Percentiles rank a stretch among this genome's conserved stretches.
Evolutionary conservation across 176 grass and related monocot genomes (phyloP).

Genomic region (Oryza coarctata): DNA sequence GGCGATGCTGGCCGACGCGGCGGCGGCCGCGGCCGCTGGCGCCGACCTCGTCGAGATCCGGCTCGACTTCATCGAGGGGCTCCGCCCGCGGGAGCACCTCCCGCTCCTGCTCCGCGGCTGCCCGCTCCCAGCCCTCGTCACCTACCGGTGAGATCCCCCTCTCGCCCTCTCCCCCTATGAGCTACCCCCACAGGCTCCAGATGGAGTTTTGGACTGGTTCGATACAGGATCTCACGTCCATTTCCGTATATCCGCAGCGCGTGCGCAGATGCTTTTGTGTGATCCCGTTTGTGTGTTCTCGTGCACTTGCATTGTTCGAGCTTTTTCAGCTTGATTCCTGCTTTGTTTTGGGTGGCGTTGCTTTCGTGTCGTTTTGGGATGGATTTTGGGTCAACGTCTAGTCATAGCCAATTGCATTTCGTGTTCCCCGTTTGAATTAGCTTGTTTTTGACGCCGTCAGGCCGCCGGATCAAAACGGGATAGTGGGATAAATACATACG

Average conservation of each 20-base stretch:
- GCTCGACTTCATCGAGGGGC: slow-evolving; percentile 68
- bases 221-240: neutral
- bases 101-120: slow-evolving; percentile 56
- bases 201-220: neutral
- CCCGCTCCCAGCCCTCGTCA: slow-evolving; percentile 69
- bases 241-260: neutral
- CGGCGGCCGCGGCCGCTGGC: slow-evolving; percentile 49
- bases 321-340: neutral
- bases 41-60: slow-evolving; percentile 92
- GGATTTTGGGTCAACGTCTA: neutral
- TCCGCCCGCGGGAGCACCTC: slow-evolving; percentile 62
- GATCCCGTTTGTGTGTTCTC: neutral
- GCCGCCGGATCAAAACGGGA: neutral
- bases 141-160: slow-evolving; percentile 59
- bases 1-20: slow-evolving; percentile 70
- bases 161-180: neutral
- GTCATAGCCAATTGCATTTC: neutral
- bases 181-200: neutral
- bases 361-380: neutral
- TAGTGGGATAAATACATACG: neutral
- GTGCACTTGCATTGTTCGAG: neutral
- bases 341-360: neutral
- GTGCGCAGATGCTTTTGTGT: neutral
- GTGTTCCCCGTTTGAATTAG: neutral
- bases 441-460: neutral